Evolutionary conservation across 2,329 filamentous ascomycete species (phyloP), one percentile per base, ranked within the genome.

Genomic region (Sphaerulina musiva): DNA sequence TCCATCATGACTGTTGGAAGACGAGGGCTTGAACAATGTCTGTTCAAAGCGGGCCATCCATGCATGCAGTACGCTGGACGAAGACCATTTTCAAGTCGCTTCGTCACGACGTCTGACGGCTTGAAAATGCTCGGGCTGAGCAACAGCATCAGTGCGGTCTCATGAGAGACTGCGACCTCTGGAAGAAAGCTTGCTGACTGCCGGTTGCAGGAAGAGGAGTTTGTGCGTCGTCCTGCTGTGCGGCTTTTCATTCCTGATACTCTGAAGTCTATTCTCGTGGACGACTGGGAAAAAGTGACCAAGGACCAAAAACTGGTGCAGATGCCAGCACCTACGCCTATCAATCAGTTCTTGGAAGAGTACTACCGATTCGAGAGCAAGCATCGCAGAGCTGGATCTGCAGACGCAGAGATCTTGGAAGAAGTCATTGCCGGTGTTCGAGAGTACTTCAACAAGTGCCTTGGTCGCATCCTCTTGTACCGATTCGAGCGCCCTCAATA

Each of bases 211-310:
- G 93, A 97, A 75, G 93, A 97, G 57, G 77, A 80, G 4, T 98
- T 95, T 69, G 83, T 90, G 67, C 79, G 80, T 59, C 84, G 90
- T 54, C 91, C 92, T 17, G 89, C 89, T 14, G 86, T 98, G 65
- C 88, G 89, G 64, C 80, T 98, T 41, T 80, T 85, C 47, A 84
- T 97, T 60, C 90, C 93, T 0, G 93, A 97, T 68, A 83, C 87
- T 61, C 79, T 98, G 61, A 96, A 97, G 75, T 89, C 87, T 12
- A 80, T 95, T 59, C 82, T 98, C 2, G 93, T 98, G 20, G 93
- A 98, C 69, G 93, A 98, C 70, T 98, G 93, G 93, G 93, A 98
- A 72, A 95, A 96, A 65, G 84, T 98, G 58, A 98, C 93, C 53
- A 97, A 96, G 74, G 93, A 95, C 68, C 83, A 89, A 63, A 88